These are phyloP conservation scores for Ogataea hybrid DNA, from an alignment of 1,139 yeast species.

Conservation along the genomic window DNA sequence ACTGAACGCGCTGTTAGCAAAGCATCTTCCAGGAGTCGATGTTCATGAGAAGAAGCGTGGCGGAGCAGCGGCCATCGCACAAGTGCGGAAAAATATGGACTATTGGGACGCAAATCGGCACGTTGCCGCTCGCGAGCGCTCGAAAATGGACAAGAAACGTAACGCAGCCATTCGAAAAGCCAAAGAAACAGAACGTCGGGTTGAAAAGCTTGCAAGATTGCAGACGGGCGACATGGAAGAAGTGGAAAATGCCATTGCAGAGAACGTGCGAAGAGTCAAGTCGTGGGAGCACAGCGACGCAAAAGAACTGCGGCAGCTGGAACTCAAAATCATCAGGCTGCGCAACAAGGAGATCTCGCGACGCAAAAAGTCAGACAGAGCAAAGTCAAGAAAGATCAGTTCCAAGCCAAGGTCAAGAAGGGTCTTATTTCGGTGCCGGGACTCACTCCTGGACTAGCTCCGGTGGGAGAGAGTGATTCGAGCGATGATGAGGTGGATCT, in stretches of 20 bases:
- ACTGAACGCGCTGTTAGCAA: slow-evolving; percentile 27
- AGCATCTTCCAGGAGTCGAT: slow-evolving; percentile 23
- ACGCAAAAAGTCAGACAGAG: slow-evolving; percentile 22
- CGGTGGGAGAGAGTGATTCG: slow-evolving; percentile 63
- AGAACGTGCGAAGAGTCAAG: slow-evolving; percentile 46
- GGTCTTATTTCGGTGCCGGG: slow-evolving; percentile 58
- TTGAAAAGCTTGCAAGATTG: slow-evolving; percentile 51
- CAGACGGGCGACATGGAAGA: slow-evolving; percentile 38
- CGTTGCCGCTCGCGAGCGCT: slow-evolving; percentile 14
- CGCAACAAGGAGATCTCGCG: slow-evolving; percentile 18
- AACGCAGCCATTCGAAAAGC: slow-evolving; percentile 39
- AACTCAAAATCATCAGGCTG: slow-evolving; percentile 20
- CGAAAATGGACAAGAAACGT: slow-evolving; percentile 38
- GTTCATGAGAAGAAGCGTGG: slow-evolving; percentile 2
- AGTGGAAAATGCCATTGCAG: slow-evolving; percentile 46
- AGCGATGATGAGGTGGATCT: slow-evolving; percentile 19
- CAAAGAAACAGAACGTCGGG: slow-evolving; percentile 38
- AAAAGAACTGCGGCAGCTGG: slow-evolving; percentile 38
- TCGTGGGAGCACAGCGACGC: slow-evolving; percentile 46
- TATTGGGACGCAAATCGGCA: slow-evolving; percentile 13
- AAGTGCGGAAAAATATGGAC: slow-evolving; percentile 12
- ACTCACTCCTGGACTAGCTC: slow-evolving; percentile 89
- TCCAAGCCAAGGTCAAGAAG: slow-evolving; percentile 42
- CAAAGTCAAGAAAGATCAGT: slow-evolving; percentile 38
- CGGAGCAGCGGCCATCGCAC: slow-evolving; percentile 24